A percentile compares a stretch with the other conserved stretches of the same genome.
phyloP scores from a whole-genome alignment of 75 land plant species.

The Ceratopteris richardii region DNA sequence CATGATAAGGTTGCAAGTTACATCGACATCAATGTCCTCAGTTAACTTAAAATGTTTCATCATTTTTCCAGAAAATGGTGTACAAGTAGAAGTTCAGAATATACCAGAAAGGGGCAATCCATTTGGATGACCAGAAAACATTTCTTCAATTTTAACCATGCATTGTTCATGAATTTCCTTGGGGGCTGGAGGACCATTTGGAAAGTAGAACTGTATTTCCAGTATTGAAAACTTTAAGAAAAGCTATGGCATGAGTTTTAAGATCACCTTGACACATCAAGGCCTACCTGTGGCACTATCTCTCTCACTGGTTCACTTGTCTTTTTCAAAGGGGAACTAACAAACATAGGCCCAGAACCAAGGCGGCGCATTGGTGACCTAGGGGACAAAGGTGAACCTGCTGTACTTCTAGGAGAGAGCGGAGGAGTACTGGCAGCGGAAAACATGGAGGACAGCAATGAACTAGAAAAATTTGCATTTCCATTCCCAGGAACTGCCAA shows the following conservation, averaged over 20 bases:
- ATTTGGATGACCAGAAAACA: conserved; percentile 58
- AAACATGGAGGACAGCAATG: conserved; percentile 67
- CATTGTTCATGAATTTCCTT: conserved; percentile 62
- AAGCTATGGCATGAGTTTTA: not conserved
- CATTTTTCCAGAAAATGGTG: too few species aligned
- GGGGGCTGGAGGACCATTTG: conserved; percentile 80
- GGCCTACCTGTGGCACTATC: conserved; percentile 66
- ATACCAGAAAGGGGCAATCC: conserved; percentile 73
- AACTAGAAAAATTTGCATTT: conserved; percentile 35
- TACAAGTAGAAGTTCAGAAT: too few species aligned
- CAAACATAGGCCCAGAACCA: conserved; percentile 44
- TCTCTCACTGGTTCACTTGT: conserved; percentile 66
- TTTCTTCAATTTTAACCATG: conserved; percentile 49
- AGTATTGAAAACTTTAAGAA: not conserved
- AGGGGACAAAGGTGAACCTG: conserved; percentile 70
- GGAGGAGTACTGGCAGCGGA: conserved; percentile 82
- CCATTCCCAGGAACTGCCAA: conserved; percentile 33
- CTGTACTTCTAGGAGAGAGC: conserved; percentile 79
- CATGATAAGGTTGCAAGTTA: too few species aligned
- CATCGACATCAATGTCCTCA: too few species aligned
- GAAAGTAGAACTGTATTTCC: conserved; percentile 74
- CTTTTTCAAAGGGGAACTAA: conserved; percentile 68
- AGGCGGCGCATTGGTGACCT: conserved; percentile 38
- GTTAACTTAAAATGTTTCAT: too few species aligned
- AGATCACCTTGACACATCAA: not conserved